Conservation (phyloP, 2,329 filamentous ascomycete genomes). For the Sarocladium kiliense region DNA sequence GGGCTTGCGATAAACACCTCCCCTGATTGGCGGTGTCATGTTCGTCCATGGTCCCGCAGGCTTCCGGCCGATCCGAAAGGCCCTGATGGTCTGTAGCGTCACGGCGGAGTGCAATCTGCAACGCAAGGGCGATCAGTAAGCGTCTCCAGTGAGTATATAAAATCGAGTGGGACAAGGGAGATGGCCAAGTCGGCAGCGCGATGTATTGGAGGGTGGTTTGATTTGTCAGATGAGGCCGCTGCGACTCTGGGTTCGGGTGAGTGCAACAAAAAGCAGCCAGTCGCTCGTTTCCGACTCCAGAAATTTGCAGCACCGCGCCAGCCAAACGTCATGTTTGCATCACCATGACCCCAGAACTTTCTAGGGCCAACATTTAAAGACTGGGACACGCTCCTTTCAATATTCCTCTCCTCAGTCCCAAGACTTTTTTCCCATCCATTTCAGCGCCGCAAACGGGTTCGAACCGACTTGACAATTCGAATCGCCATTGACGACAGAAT, state of each 20-base stretch:
- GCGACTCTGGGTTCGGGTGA: neutral
- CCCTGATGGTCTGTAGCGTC: constrained; percentile 52
- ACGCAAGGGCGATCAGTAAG: constrained; percentile 1
- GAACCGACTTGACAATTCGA: no score
- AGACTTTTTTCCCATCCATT: no score
- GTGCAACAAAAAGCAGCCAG: neutral
- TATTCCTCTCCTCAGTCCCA: no score
- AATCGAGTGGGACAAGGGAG: neutral
- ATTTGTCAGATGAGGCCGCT: constrained; percentile 4
- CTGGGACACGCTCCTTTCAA: no score
- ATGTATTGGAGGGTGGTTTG: neutral
- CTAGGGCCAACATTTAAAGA: neutral
- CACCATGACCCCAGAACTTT: neutral
- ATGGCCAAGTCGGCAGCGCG: neutral
- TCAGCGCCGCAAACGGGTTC: no score
- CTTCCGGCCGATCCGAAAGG: constrained; percentile 54
- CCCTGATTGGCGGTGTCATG: constrained; percentile 54
- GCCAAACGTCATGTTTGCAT: neutral
- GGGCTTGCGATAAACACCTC: constrained; percentile 33
- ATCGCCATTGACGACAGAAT: no score
- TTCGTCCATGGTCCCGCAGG: constrained; percentile 50
- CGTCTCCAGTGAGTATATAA: neutral
- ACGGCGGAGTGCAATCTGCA: constrained; percentile 51
- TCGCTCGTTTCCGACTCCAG: neutral
- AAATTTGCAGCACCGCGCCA: neutral